Base-by-base conservation (phyloP, 2,329 filamentous ascomycete genomes). In the Colletotrichum somersetense region DNA sequence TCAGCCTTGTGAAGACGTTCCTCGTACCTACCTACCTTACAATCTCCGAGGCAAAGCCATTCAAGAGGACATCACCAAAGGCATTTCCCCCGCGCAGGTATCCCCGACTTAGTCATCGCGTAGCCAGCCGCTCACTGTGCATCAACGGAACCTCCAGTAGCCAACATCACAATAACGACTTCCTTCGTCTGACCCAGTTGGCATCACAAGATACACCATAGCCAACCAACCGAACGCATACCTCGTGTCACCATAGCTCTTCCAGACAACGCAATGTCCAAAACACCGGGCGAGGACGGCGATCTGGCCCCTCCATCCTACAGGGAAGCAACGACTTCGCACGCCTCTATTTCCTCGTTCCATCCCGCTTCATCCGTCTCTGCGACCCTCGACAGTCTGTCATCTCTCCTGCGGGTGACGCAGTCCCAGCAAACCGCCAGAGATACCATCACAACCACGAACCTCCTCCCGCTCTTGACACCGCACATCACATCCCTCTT, bases 401-500 rank as follows among this genome's bases (percentile, higher is more conserved):
- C 84, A 0, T 69, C 73, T 3, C 81, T 80, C 48, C 84, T 87
- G 26, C 78, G 78, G 5, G 76, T 77, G 7, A 79, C 77, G 2
- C 80, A 82, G 46, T 77, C 79, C 2, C 78, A 78, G 14, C 81
- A 81, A 42, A 78, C 81, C 20, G 75, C 80, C 33, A 77, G 74
- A 33, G 86, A 87, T 62, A 77, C 80, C n/a, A 30, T 62, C 66
- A 64, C 66, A 14, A 65, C 69, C 0, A 26, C 69, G 11, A 77
- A 79, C 30, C 75, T 84, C 3, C 74, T 86, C 18, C 77, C 83
- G 0, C 77, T 82, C 2, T 72, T 87, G 3, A 76, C 83, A 0
- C 84, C 84, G 4, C 78, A 81, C 53, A 75, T 88, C 58, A 81
- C 85, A 48, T 75, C 77, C 1, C 83, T 88, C 72, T 74, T 88